phyloP scores from a whole-genome alignment of 495 filamentous ascomycete species.

The Emericellopsis terricola region DNA sequence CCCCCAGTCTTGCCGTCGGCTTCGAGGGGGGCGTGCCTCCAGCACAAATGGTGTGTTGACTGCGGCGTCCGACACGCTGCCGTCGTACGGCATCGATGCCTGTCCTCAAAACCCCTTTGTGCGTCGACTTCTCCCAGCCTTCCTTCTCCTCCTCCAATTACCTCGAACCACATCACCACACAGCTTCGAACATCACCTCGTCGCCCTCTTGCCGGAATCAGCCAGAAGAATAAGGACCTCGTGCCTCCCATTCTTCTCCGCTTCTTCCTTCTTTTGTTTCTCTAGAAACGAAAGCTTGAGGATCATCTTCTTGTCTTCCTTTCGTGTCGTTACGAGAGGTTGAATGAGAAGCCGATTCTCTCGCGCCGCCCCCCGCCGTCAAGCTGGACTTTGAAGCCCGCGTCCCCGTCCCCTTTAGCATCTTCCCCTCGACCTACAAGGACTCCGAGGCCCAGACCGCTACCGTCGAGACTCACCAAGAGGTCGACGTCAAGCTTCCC shows the following conservation, averaged over 20 bases:
- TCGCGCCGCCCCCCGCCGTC: constrained; percentile 51
- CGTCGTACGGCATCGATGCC: not conserved
- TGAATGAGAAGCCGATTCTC: constrained; percentile 76
- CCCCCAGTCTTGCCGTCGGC: not conserved
- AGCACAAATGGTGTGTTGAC: too few species aligned
- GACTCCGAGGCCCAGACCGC: constrained; percentile 69
- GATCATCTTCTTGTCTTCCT: constrained; percentile 91
- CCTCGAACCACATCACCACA: not conserved
- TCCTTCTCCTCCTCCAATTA: constrained; percentile 2
- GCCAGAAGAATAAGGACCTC: not conserved
- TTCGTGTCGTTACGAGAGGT: constrained; percentile 80
- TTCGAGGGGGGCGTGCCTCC: too few species aligned
- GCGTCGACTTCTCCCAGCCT: not conserved
- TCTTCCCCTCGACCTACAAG: constrained; percentile 98
- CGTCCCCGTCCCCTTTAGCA: constrained; percentile 97
- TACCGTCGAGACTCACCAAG: constrained; percentile 50
- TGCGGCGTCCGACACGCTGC: not conserved
- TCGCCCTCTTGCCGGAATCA: too few species aligned
- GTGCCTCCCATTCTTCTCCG: constrained; percentile 10
- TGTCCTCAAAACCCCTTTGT: constrained; percentile 3
- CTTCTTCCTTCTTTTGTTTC: constrained; percentile 27
- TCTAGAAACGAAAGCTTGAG: constrained; percentile 48
- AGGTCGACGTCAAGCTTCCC: constrained; percentile 77
- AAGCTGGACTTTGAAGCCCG: constrained; percentile 99
- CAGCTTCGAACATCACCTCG: not conserved